Conservation (phyloP, 2,329 filamentous ascomycete genomes). For the Aspergillus intermedius region DNA sequence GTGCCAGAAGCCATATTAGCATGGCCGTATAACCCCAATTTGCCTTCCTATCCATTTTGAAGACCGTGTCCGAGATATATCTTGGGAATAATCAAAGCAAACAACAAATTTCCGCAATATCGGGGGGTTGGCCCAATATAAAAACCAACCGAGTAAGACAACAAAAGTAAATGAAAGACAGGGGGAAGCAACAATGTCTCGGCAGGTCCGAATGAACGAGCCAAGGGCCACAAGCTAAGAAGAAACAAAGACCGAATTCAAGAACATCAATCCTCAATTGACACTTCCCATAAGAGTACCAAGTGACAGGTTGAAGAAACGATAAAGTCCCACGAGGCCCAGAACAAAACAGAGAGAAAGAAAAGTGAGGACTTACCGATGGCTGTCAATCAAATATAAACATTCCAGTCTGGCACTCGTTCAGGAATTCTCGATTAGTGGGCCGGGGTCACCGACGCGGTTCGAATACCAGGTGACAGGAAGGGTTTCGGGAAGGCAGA, state of each 20-base stretch:
- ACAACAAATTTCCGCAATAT: background rate
- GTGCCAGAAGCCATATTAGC: slow-evolving; percentile 31
- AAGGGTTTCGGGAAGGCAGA: too few species aligned
- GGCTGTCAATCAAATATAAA: too few species aligned
- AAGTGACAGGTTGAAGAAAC: background rate
- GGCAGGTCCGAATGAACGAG: background rate
- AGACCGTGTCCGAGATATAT: background rate
- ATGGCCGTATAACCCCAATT: slow-evolving; percentile 21
- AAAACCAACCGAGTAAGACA: background rate
- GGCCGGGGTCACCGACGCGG: too few species aligned
- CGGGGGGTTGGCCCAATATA: background rate
- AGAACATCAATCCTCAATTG: background rate
- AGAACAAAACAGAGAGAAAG: background rate
- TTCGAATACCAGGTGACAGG: too few species aligned
- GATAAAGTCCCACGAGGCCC: background rate
- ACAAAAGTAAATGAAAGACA: background rate
- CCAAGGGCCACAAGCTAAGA: background rate
- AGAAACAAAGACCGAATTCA: background rate
- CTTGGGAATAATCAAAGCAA: background rate
- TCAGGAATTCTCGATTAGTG: too few species aligned
- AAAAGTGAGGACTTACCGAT: too few species aligned
- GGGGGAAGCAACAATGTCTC: background rate
- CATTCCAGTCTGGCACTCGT: too few species aligned
- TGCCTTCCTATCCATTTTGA: slow-evolving; percentile 15
- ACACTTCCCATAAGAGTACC: background rate